Evolutionary conservation across 1,139 yeast species (phyloP), one percentile per base, ranked within the genome.

Genomic region (Arxiozyma slooffiae): DNA sequence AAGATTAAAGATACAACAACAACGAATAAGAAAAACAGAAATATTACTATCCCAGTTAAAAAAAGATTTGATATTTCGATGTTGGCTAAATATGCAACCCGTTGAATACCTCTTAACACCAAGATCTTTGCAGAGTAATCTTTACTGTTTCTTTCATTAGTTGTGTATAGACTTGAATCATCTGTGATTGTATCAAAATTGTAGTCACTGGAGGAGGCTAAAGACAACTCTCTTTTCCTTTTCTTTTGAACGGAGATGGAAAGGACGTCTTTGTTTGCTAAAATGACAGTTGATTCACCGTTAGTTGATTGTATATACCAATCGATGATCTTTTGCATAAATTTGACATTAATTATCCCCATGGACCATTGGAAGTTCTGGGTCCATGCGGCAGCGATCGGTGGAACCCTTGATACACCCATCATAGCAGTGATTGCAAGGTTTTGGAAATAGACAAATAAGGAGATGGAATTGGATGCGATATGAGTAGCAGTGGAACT

Each of bases 271-370:
- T 71, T 67, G 61, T 81, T 80, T 17, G 77, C 71, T 47, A 89
- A 68, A 46, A 88, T 78, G 52, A 85, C 84, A 3, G 96, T 83
- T 3, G 95, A 82, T 1, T 77, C 67, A 53, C 98, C 98, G 44
- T 97, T 97, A 1, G 98, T 92, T n/a, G 96, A 75, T 69, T 90
- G 96, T 52, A 92, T 82, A 69, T 92, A 92, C 98, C 98, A 92
- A 66, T 82, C 80, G 60, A 95, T 84, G 53, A 90, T 86, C 47
- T 74, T 68, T 68, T 92, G 98, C 79, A 92, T 85, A 63, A 90
- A 88, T n/a, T 72, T 71, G 11, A 81, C 80, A 52, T 78, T 76
- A 60, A 94, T 87, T 56, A 92, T 81, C 50, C 98, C 98, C 76
- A 92, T 77, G 6, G 97, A 82, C 98, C 98, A 92, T 71, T 82